Evolutionary conservation across 2,329 filamentous ascomycete genomes (phyloP), one percentile per base, ranked within the genome.

Genomic region (Fonsecaea nubica): DNA sequence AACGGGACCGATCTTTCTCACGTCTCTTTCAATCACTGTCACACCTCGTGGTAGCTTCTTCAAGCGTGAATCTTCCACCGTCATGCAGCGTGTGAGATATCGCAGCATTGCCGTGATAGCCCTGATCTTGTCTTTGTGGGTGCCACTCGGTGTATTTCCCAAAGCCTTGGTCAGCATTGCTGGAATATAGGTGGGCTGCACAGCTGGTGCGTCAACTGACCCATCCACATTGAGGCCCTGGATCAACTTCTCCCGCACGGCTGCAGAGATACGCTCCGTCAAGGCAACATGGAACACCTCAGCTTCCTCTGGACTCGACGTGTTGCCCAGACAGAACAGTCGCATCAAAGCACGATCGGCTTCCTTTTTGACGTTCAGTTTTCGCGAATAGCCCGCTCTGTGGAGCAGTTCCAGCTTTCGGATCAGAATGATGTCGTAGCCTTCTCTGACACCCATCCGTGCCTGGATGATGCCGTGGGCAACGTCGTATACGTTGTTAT

Each of bases 171-270:
- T 72, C 21, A 78, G 65, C 36, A 79, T 71, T 0, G 76, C 77
- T 2, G 78, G 78, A 45, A 76, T 74, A 40, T 80, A 80, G 8
- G 77, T 79, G 1, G 76, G 73, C 13, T 77, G 71, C 10, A 80
- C 73, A 0, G 77, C 78, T 4, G 74, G 73, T 25, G 73, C 69
- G 5, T 72, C 72, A 13, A 73, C 62, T 0, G 69, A 66, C 0
- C 78, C 78, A 53, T 78, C 74, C 7, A 76, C 69, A 63, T 75
- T 78, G 18, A 80, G 69, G 35, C 74, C 70, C 9, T 72, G 61
- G n/a, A 75, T 65, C 8, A 79, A 68, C 4, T 56, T 60, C 2
- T 66, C 3, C 38, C 71, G 72, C 1, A 60, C 63, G 3, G 66
- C 32, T 1, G 58, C 52, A 3, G 74, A 62, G 1, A 77, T 65